Percentiles rank a stretch among this genome's conserved stretches.
Conservation (phyloP, 2,329 filamentous ascomycete species). For the Plenodomus biglobosus region DNA sequence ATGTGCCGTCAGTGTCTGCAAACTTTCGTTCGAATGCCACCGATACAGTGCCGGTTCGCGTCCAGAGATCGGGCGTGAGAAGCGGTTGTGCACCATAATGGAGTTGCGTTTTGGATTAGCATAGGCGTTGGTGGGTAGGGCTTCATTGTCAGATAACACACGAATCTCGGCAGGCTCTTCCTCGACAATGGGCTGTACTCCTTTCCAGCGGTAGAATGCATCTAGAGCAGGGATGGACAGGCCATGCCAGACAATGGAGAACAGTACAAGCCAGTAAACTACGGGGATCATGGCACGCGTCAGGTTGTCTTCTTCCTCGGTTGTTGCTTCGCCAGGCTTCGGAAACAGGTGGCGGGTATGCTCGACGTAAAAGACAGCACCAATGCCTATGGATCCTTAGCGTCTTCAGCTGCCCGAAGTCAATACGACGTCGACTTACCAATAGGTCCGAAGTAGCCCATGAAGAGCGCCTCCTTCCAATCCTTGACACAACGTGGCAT, state of each 20-base stretch:
- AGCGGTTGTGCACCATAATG: no score
- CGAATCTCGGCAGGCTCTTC: conserved; percentile 31
- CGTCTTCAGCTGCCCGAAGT: conserved; percentile 9
- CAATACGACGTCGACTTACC: conserved; percentile 12
- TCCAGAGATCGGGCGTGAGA: no score
- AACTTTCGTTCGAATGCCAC: no score
- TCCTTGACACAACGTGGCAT: conserved; percentile 56
- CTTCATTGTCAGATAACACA: no score
- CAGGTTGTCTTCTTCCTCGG: conserved; percentile 46
- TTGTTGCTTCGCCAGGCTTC: conserved; percentile 43
- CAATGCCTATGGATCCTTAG: conserved; percentile 50
- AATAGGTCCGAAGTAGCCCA: conserved; percentile 58
- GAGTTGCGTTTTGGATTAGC: no score
- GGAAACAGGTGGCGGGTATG: conserved; percentile 50
- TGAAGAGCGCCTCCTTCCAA: conserved; percentile 62
- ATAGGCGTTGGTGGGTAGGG: no score
- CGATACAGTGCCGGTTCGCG: no score
- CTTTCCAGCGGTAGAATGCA: conserved; percentile 44
- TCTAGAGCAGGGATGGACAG: conserved; percentile 53
- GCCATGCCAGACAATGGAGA: conserved; percentile 53
- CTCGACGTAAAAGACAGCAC: conserved; percentile 52
- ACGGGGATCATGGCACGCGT: conserved; percentile 48
- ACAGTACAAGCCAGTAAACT: conserved; percentile 52
- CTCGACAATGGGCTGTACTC: conserved; percentile 49
- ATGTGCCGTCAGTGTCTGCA: no score